These are phyloP conservation scores for Magnusiomyces sp. DNA, from an alignment of 1,139 yeast species.

Conservation along the genomic window DNA sequence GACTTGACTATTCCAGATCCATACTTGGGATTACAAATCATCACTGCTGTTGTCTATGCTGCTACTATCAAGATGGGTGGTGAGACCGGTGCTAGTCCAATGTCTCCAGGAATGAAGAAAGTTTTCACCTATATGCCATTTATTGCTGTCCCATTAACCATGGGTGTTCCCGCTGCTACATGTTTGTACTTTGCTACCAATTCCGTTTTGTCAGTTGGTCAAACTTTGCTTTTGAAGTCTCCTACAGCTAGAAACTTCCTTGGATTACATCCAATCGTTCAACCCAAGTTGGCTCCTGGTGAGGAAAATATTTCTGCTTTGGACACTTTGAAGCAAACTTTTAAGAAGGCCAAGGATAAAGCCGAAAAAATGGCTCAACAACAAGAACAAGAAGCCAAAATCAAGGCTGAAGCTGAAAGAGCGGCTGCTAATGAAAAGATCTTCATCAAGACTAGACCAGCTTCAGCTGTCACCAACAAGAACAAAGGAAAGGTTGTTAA, in stretches of 20 bases:
- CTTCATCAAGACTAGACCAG: constrained; percentile 9
- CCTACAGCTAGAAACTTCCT: constrained; percentile 47
- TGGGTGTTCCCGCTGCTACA: constrained; percentile 77
- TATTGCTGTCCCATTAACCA: constrained; percentile 75
- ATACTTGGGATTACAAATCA: constrained; percentile 73
- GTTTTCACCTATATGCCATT: constrained; percentile 68
- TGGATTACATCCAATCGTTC: constrained; percentile 60
- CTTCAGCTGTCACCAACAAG: constrained; percentile 11
- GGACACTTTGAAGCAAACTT: constrained; percentile 49
- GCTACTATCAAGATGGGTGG: constrained; percentile 77
- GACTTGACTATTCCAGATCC: constrained; percentile 84
- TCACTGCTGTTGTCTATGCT: constrained; percentile 75
- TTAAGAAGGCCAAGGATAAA: constrained; percentile 50
- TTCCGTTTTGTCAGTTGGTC: constrained; percentile 64
- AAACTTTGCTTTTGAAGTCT: constrained; percentile 57
- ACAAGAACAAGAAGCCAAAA: constrained; percentile 27
- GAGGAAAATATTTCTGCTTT: constrained; percentile 37
- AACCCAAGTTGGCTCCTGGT: constrained; percentile 35
- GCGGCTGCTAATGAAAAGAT: constrained; percentile 15
- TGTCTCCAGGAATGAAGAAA: constrained; percentile 65
- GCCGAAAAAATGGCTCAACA: constrained; percentile 36
- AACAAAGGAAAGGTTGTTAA: constrained; percentile 17
- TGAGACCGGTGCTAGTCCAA: constrained; percentile 74
- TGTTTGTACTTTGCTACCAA: constrained; percentile 79
- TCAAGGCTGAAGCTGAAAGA: constrained; percentile 21